Conservation (phyloP, 441 rosid species). For the Populus hybrid region DNA sequence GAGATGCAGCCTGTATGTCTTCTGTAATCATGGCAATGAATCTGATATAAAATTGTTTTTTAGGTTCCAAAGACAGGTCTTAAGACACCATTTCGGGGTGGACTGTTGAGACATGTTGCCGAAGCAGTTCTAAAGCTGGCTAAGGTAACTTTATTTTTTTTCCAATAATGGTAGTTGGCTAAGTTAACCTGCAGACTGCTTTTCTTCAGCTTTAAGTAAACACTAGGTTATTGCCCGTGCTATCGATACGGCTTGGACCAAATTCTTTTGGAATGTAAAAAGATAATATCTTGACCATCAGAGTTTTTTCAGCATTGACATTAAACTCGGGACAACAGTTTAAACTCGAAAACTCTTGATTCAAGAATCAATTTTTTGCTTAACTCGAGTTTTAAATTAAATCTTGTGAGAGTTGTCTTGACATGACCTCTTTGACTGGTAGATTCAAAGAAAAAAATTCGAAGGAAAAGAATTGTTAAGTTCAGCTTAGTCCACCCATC, state of each 20-base stretch:
- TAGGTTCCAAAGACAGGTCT: constrained; percentile 88
- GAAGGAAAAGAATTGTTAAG: too few relatives aligned
- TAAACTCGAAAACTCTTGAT: too few relatives aligned
- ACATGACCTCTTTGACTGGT: too few relatives aligned
- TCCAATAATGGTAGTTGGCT: not conserved
- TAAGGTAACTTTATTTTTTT: constrained; percentile 44
- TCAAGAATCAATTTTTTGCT: too few relatives aligned
- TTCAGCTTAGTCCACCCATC: accelerated
- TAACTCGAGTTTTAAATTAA: too few relatives aligned
- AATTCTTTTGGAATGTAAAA: too few relatives aligned
- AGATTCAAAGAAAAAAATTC: too few relatives aligned
- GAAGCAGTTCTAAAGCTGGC: constrained; percentile 83
- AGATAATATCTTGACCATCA: too few relatives aligned
- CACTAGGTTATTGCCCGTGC: too few relatives aligned
- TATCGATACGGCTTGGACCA: too few relatives aligned
- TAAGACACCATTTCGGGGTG: constrained; percentile 92
- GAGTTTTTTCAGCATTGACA: too few relatives aligned
- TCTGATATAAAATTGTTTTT: constrained; percentile 17
- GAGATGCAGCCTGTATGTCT: constrained; percentile 6
- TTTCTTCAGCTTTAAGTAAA: not conserved
- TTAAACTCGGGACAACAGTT: too few relatives aligned
- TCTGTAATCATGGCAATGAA: constrained; percentile 2
- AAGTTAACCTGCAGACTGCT: not conserved
- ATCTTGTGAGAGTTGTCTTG: accelerated
- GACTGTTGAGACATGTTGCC: constrained; percentile 71